Evolutionary conservation across 2,329 filamentous ascomycete species (phyloP).

Genomic region (Penicillium sp.): DNA sequence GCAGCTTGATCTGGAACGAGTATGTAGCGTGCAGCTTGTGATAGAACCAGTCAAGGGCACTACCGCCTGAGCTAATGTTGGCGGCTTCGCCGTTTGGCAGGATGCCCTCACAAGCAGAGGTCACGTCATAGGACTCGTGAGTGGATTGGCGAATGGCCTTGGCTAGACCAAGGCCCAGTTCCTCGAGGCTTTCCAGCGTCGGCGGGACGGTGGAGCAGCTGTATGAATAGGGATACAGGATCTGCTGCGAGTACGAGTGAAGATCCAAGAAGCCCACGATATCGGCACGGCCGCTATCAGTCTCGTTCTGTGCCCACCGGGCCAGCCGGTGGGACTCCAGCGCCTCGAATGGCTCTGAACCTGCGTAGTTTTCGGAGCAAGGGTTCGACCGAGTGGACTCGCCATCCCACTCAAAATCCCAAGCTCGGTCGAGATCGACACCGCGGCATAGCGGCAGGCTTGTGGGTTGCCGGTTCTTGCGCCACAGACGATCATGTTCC

Average conservation of each 20-base stretch:
- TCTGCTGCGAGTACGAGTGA: conserved; percentile 93
- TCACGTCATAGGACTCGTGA: conserved; percentile 76
- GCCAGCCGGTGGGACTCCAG: conserved; percentile 77
- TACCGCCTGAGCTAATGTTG: conserved; percentile 79
- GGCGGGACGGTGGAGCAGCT: conserved; percentile 79
- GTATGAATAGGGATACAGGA: conserved; percentile 90
- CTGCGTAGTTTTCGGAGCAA: conserved; percentile 89
- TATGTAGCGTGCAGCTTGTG: conserved; percentile 81
- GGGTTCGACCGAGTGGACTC: conserved; percentile 72
- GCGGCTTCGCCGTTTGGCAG: conserved; percentile 50
- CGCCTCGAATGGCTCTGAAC: conserved; percentile 81
- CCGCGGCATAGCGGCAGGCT: conserved; percentile 82
- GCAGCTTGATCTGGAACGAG: conserved; percentile 90
- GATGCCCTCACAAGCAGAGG: conserved; percentile 85
- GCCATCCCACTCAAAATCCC: conserved; percentile 83
- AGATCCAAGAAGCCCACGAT: conserved; percentile 89
- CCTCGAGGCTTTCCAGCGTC: conserved; percentile 87
- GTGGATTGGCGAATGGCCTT: conserved; percentile 86
- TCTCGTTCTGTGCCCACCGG: conserved; percentile 83
- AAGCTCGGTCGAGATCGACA: conserved; percentile 86
- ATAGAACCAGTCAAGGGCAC: conserved; percentile 94
- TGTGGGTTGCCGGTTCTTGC: conserved; percentile 86
- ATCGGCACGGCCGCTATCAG: conserved; percentile 69
- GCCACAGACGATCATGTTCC: conserved; percentile 90
- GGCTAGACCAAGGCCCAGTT: conserved; percentile 83